Conservation (phyloP, 2,329 filamentous ascomycete genomes). For the Phoma sp. region DNA sequence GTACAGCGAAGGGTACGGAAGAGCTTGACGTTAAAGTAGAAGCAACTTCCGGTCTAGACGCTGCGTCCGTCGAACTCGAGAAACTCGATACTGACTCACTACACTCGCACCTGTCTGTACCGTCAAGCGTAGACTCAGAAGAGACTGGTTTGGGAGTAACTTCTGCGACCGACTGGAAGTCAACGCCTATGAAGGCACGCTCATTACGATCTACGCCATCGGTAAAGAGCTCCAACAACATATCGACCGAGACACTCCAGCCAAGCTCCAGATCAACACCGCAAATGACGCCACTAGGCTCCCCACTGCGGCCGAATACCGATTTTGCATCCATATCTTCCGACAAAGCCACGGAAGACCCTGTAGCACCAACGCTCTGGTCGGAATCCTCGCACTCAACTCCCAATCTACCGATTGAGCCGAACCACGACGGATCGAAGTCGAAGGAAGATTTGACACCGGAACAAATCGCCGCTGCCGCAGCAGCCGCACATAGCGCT, state of each 20-base stretch:
- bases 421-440: constrained; percentile 18
- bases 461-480: constrained; percentile 32
- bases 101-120: constrained; percentile 30
- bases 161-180: constrained; percentile 33
- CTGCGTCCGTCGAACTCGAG: constrained; percentile 27
- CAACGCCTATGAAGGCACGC: constrained; percentile 54
- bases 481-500: constrained; percentile 30
- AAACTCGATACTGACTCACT: constrained; percentile 31
- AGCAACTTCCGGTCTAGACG: constrained; percentile 13
- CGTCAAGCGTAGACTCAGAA: constrained; percentile 31
- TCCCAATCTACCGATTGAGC: constrained; percentile 12
- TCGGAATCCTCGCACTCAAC: constrained; percentile 24
- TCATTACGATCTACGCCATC: constrained; percentile 67
- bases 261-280: constrained; percentile 69
- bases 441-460: constrained; percentile 31
- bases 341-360: constrained; percentile 27
- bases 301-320: constrained; percentile 52
- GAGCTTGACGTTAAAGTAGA: constrained; percentile 23
- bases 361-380: constrained; percentile 34
- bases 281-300: constrained; percentile 60
- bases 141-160: constrained; percentile 30
- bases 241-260: constrained; percentile 63
- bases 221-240: constrained; percentile 72
- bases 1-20: constrained; percentile 27
- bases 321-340: constrained; percentile 20